Evolutionary conservation across 805 yeast genomes (phyloP).

Genomic region (Barnettozyma vustinii): DNA sequence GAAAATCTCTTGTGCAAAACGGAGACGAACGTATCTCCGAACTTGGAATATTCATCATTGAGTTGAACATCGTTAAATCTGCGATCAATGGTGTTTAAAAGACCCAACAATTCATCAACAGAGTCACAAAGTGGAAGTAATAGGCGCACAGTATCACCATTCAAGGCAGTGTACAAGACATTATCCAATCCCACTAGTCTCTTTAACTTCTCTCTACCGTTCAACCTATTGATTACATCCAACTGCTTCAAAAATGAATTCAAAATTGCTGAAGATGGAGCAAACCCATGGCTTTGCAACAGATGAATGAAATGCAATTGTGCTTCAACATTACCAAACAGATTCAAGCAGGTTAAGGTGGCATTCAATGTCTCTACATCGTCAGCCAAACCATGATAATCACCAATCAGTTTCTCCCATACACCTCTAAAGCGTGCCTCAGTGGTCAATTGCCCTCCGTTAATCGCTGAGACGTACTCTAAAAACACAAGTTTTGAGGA

Average conservation of each 20-base stretch:
- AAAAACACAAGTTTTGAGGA: not conserved
- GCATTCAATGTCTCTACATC: not conserved
- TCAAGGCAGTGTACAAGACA: not conserved
- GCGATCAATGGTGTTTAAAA: constrained; percentile 1
- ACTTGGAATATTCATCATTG: not conserved
- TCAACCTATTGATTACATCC: not conserved
- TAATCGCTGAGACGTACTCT: not conserved
- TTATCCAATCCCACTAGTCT: constrained; percentile 3
- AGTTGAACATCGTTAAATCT: not conserved
- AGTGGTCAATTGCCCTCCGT: not conserved
- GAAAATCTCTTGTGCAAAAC: not conserved
- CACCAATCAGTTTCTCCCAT: not conserved
- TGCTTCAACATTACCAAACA: not conserved
- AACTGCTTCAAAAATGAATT: not conserved
- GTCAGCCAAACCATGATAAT: not conserved
- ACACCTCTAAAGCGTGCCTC: not conserved
- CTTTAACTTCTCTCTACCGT: not conserved
- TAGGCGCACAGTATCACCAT: not conserved
- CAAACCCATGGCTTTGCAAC: not conserved
- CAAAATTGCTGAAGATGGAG: not conserved
- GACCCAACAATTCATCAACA: not conserved
- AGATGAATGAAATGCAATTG: not conserved
- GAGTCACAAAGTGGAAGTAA: not conserved
- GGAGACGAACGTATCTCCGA: not conserved
- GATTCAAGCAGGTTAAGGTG: not conserved